Evolutionary conservation across 768 basidiomycete genomes (phyloP).

Genomic region (Boletus sp.): DNA sequence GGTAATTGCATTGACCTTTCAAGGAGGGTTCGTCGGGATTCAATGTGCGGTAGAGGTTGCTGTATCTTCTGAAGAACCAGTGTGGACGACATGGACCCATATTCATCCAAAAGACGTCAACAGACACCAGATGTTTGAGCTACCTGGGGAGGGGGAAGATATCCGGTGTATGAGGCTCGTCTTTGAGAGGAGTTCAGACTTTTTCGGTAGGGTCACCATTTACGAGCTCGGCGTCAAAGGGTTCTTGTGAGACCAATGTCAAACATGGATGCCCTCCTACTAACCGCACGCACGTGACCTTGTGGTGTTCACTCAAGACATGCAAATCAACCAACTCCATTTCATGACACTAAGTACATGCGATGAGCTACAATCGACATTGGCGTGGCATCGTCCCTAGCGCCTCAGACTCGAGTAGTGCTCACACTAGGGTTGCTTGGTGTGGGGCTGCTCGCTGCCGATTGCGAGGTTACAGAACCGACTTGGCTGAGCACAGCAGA

Average conservation of each 20-base stretch:
- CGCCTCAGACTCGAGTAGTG: neutral
- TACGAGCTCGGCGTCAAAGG: conserved; percentile 54
- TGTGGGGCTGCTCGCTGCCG: neutral
- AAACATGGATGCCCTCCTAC: neutral
- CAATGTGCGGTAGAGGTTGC: conserved; percentile 50
- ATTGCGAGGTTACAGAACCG: neutral
- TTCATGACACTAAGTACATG: conserved; percentile 14
- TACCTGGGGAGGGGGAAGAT: conserved; percentile 29
- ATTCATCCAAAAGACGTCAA: conserved; percentile 83
- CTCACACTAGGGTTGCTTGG: neutral
- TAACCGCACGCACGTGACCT: neutral
- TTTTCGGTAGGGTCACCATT: conserved; percentile 76
- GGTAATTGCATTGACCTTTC: conserved; percentile 64
- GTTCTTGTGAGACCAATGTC: neutral
- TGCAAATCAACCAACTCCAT: conserved; percentile 30
- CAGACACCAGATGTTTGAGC: conserved; percentile 62
- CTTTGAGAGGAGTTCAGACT: conserved; percentile 81
- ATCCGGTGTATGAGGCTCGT: conserved; percentile 56
- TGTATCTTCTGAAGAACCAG: conserved; percentile 28
- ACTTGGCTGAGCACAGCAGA: neutral
- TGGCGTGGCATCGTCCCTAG: neutral
- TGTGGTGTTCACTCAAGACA: conserved; percentile 5
- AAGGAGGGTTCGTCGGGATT: conserved; percentile 82
- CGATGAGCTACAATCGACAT: conserved; percentile 12
- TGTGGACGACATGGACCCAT: conserved; percentile 50